Evolutionary conservation across 1,139 yeast species (phyloP), one percentile per base, ranked within the genome.

Genomic region (Blastobotrys serpentis): DNA sequence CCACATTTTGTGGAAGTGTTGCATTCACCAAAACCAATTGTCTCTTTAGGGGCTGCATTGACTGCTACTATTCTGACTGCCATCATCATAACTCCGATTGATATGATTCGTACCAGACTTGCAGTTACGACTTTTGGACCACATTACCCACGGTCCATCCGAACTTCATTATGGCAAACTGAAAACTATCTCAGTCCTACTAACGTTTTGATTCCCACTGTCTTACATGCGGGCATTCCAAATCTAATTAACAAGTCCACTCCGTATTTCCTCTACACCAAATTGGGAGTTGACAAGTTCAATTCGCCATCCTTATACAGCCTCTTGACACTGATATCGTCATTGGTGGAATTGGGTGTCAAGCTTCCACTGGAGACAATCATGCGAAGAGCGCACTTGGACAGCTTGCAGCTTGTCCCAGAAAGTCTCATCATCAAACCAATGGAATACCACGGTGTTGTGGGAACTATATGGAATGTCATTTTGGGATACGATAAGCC

Each of bases 331-430:
- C 68, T 88, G 45, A 56, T 77, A 2, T 77, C 86, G 32, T 77
- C 84, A 46, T 65, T 84, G 13, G 55, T 78, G 58, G 95, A 88
- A 57, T 74, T 90, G 39, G 79, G 84, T 53, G 76, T 89, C 52
- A 82, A 83, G 63, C 73, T 92, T 52, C 98, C 98, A 1, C 77
- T 89, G 49, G 98, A 92, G 62, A 89, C 95, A 21, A 68, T 92
- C 46, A 75, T 87, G 52, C 76, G 95, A 50, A 82, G 96, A 56
- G 88, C 92, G 13, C 97, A 90, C 63, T 79, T 88, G 8, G 71
- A 79, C 48, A 83, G 80, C 63, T 71, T 88, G 52, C 49, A 58
- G 16, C 58, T 66, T 25, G 41, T 52, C 11, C 57, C 56, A 2
- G 46, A 47, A 11, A 47, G 56, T n/a, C 52, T 63, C 29, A 61